phyloP scores from a whole-genome alignment of 202 grass and related monocot species.

The Panicum virgatum region DNA sequence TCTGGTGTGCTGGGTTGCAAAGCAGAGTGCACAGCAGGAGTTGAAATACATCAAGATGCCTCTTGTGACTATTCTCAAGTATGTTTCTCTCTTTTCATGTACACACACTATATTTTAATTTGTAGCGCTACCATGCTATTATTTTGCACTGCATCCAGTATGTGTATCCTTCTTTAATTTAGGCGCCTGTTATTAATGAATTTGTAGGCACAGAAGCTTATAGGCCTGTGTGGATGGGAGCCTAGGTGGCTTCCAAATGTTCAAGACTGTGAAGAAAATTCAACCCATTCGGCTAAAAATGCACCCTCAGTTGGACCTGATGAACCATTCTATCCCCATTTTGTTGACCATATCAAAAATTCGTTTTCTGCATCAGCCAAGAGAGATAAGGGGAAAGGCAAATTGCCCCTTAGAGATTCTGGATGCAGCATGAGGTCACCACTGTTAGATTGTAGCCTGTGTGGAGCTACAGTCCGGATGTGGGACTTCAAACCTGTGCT shows the following conservation, averaged over 20 bases:
- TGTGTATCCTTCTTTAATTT: conserved; percentile 24
- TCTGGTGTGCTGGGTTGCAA: conserved; percentile 71
- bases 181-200: conserved; percentile 16
- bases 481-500: conserved; percentile 70
- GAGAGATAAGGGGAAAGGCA: conserved; percentile 78
- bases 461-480: conserved; percentile 85
- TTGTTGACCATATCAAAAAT: conserved; percentile 52
- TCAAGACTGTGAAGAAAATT: conserved; percentile 98
- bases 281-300: conserved; percentile 77
- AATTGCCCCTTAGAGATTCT: conserved; percentile 69
- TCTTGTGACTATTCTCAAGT: conserved; percentile 73
- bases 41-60: conserved; percentile 57
- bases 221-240: conserved; percentile 98
- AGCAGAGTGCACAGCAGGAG: conserved; percentile 58
- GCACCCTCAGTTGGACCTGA: conserved; percentile 49
- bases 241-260: conserved; percentile 97
- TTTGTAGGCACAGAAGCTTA: conserved; percentile 87
- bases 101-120: background rate
- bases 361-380: conserved; percentile 68
- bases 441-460: conserved; percentile 89
- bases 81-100: conserved; percentile 39
- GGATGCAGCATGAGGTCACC: conserved; percentile 83
- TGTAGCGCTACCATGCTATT: conserved; percentile 13
- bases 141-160: conserved; percentile 14
- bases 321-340: conserved; percentile 42